Base-by-base conservation (phyloP, 2,329 filamentous ascomycete species). In the Epicoccum sorghinum region DNA sequence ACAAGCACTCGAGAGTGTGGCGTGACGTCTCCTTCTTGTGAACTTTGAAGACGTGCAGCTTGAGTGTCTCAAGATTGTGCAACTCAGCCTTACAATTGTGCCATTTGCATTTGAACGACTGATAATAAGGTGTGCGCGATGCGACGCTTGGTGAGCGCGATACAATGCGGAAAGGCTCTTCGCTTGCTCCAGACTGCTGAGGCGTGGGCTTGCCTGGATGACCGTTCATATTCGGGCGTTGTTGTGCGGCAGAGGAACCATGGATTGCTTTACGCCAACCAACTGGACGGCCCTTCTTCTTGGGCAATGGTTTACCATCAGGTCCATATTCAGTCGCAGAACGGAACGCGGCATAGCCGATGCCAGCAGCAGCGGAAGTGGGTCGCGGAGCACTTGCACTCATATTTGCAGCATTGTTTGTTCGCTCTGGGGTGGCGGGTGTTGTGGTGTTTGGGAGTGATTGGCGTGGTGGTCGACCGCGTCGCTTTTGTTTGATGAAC, bases 61-160 rank as follows among this genome's bases (percentile, higher is more conserved):
- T 80, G 5, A 89, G 72, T 0, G 82, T 83, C 7, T 82, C 79
- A 12, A 88, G 69, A 60, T 87, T 88, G 69, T 89, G 86, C 4
- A 89, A 73, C 58, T 86, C 79, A 0, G 82, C 80, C 3, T 71
- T 69, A 66, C 86, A 89, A 1, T 73, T 70, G 46, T 79, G 71
- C 86, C 86, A 89, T 37, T 75, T 69, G 69, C 86, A 89, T 49
- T 78, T 76, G 66, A 80, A 89, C 5, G 83, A 77, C 44, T 76
- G 73, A 52, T 76, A 79, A 27, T 68, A 65, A 0, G 70, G 68
- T 35, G 70, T 59, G n/a, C 52, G 59, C 32, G 59, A 58, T 7
- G 60, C 53, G 29, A 65, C 54, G 48, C 68, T 73, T n/a, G 72
- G 65, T 8, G 72, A 73, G 13, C 67, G 62, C 3, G 71, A 75